phyloP scores from a whole-genome alignment of 345 rosid genomes.

The Noccaea bulbosa region DNA sequence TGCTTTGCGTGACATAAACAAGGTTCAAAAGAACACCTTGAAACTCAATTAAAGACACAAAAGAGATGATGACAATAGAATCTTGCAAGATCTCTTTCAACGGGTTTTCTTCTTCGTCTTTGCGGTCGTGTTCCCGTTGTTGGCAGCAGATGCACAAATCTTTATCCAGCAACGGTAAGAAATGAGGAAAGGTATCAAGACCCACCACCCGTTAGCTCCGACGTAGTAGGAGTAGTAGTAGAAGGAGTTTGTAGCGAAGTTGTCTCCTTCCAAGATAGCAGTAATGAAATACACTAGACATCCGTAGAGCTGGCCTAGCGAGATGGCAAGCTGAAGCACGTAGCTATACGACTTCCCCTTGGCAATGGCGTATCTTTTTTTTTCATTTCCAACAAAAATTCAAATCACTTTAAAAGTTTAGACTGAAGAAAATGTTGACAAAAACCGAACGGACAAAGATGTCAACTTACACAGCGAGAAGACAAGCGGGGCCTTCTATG shows the following conservation, averaged over 20 bases:
- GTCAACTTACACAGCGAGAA: conserved; percentile 75
- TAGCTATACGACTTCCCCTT: conserved; percentile 73
- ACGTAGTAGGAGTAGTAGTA: conserved; percentile 77
- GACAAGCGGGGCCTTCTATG: conserved; percentile 80
- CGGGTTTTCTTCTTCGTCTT: conserved; percentile 49
- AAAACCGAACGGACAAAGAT: not conserved
- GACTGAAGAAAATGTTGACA: not conserved
- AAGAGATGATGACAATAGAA: conserved; percentile 4
- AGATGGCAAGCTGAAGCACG: conserved; percentile 83
- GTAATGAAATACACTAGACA: conserved; percentile 79
- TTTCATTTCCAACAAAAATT: conserved; percentile 21
- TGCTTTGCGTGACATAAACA: not conserved
- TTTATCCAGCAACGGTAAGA: conserved; percentile 79
- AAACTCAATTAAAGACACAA: not conserved
- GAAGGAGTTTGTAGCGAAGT: conserved; percentile 63
- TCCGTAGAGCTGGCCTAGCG: conserved; percentile 92
- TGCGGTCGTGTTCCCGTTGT: conserved; percentile 47
- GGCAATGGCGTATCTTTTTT: conserved; percentile 82
- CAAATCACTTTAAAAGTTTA: not conserved
- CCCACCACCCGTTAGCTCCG: conserved; percentile 71
- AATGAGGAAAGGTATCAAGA: conserved; percentile 68
- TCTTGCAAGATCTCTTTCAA: conserved; percentile 24
- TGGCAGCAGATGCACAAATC: conserved; percentile 50
- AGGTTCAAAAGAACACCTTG: not conserved
- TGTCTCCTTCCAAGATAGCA: conserved; percentile 78